Base-by-base conservation (phyloP, 2,329 filamentous ascomycete species). In the Pseudogymnoascus sp. region DNA sequence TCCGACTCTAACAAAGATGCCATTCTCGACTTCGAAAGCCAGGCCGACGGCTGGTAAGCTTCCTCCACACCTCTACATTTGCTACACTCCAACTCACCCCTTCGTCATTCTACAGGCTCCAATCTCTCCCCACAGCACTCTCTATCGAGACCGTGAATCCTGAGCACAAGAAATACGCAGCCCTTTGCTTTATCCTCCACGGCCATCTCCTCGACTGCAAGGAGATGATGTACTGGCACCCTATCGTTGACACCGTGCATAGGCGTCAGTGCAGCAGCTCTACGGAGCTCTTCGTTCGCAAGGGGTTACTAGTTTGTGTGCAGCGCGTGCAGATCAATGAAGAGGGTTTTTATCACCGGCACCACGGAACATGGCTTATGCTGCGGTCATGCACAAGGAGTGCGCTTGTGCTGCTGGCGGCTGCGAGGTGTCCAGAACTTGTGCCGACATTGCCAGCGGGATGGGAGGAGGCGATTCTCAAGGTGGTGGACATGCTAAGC, bases 341-440 rank as follows among this genome's bases (percentile, higher is more conserved):
- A 61, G 61, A 73, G 0, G 78, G 78, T 0, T 80, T 75, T 28
- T 63, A 70, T 1, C 76, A 80, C 62, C 70, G 78, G 0, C 78
- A 80, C 63, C 78, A 80, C 25, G 78, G 78, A 0, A 78, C 77
- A 0, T 74, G 74, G 65, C 70, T 75, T 2, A 76, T 81, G 75
- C 75, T 80, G 14, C 67, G 73, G 6, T 73, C 74, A 0, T 77
- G 75, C 36, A 73, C 76, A 0, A 66, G 79, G 0, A 79, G 77
- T 28, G 75, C 76, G 0, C 62, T 78, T 0, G 69, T 79, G 0
- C 62, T 81, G 1, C 60, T 78, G 2, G 77, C 75, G 4, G 67
- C 69, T 2, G 62, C 64, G 46, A 62, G 63, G 38, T 31, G 21
- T n/a, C 64, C 59, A 4, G 63, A 65, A 18, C 16, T 40, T 6